Evolutionary conservation across 192 early-diverging fungal genomes (phyloP).

Genomic region (Coemansia sp.): DNA sequence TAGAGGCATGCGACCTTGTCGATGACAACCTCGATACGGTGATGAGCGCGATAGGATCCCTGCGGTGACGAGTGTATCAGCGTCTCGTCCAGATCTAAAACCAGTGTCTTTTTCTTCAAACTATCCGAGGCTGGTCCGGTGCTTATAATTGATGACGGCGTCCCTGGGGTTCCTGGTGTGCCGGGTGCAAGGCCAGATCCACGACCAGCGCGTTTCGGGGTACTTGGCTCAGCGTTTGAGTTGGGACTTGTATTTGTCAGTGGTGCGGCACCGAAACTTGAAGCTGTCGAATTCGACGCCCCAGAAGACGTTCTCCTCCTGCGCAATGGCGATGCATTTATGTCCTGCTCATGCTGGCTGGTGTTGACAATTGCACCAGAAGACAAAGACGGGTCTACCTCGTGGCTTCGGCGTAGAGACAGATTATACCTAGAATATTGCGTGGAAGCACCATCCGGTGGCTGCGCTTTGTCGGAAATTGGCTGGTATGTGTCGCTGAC

Average conservation of each 20-base stretch:
- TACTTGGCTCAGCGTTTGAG: neutral
- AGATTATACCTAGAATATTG: neutral
- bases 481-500: conserved; percentile 52
- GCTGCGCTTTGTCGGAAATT: conserved; percentile 28
- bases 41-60: conserved; percentile 55
- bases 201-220: conserved; percentile 1
- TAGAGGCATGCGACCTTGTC: conserved; percentile 61
- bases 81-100: conserved; percentile 68
- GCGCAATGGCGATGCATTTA: conserved; percentile 12
- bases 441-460: conserved; percentile 3
- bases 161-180: conserved; percentile 1
- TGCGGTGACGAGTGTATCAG: conserved; percentile 66
- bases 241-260: neutral
- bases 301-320: conserved; percentile 36
- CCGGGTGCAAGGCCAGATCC: neutral
- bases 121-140: conserved; percentile 9
- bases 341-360: neutral
- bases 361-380: neutral
- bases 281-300: conserved; percentile 35
- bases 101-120: conserved; percentile 54
- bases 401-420: conserved; percentile 8
- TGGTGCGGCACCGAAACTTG: conserved; percentile 17
- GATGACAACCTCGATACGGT: conserved; percentile 63
- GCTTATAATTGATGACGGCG: conserved; percentile 6
- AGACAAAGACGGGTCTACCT: conserved; percentile 2